Percentiles rank a stretch among this genome's conserved stretches.
Conservation (phyloP, 2,329 filamentous ascomycete species). For the Fusarium sp. region DNA sequence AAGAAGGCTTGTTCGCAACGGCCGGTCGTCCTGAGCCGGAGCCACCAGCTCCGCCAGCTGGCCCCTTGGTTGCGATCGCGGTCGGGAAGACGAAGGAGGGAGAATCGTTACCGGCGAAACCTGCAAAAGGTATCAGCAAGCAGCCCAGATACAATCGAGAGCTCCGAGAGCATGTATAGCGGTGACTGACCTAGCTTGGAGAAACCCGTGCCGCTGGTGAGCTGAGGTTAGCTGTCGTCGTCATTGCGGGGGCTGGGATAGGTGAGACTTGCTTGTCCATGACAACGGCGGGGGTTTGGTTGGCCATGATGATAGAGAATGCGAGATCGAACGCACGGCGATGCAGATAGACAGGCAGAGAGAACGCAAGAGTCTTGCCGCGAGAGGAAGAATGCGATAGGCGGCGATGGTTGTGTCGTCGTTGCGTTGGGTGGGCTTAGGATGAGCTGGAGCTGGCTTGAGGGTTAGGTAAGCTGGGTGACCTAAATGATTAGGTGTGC, state of each 20-base stretch:
- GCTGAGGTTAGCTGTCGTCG: conserved; percentile 47
- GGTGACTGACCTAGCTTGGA: conserved; percentile 88
- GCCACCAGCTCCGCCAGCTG: conserved; percentile 74
- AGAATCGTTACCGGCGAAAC: conserved; percentile 98
- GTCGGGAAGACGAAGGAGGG: conserved; percentile 99
- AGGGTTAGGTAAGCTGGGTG: too few relatives aligned
- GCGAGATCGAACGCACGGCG: conserved; percentile 37
- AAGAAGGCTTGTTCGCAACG: conserved; percentile 94
- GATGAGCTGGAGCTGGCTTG: too few relatives aligned
- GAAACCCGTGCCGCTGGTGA: conserved; percentile 93
- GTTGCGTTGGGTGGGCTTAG: conserved; percentile 39
- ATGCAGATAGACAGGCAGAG: conserved; percentile 11
- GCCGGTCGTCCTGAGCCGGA: conserved; percentile 89
- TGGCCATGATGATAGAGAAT: conserved; percentile 74
- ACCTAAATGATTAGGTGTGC: too few relatives aligned
- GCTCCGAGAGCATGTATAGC: conserved; percentile 15
- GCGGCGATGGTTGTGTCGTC: conserved; percentile 35
- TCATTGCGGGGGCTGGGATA: conserved; percentile 45
- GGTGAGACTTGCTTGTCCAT: conserved; percentile 96
- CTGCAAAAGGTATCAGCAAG: conserved; percentile 59
- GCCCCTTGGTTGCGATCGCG: conserved; percentile 94
- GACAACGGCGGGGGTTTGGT: conserved; percentile 99
- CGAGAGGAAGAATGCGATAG: conserved; percentile 32
- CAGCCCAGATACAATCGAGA: conserved; percentile 4
- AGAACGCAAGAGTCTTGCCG: conserved; percentile 24